Conservation (phyloP, 106 monocot species). For the Dendrobium officinale region DNA sequence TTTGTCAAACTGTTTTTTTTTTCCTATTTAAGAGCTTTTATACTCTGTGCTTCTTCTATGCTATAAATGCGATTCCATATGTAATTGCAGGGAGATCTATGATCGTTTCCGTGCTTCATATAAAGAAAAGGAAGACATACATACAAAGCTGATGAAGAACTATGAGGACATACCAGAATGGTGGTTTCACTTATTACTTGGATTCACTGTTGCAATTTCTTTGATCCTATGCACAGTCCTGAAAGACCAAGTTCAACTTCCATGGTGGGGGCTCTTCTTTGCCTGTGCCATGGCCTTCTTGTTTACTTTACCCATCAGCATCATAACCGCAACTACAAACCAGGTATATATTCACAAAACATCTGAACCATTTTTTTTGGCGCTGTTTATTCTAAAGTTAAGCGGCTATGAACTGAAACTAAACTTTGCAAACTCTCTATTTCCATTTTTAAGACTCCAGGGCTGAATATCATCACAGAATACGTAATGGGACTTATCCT, state of each 20-base stretch:
- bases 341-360: slow-evolving; percentile 33
- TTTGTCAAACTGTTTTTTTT: too few species aligned
- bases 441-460: slow-evolving; percentile 54
- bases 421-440: too few species aligned
- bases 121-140: slow-evolving; percentile 73
- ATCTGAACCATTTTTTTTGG: not conserved
- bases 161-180: slow-evolving; percentile 79
- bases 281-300: slow-evolving; percentile 82
- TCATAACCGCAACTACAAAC: slow-evolving; percentile 95
- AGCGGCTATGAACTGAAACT: not conserved
- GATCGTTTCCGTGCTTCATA: slow-evolving; percentile 59
- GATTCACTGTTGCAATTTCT: slow-evolving; percentile 35
- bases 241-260: slow-evolving; percentile 77
- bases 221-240: slow-evolving; percentile 69
- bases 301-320: slow-evolving; percentile 91
- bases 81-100: slow-evolving; percentile 66
- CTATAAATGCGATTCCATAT: not conserved
- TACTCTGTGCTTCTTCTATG: not conserved
- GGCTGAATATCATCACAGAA: slow-evolving; percentile 90
- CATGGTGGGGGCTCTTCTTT: slow-evolving; percentile 86
- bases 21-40: too few species aligned
- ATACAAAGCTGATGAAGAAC: slow-evolving; percentile 77
- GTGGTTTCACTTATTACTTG: slow-evolving; percentile 74
- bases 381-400: not conserved
- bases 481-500: slow-evolving; percentile 78